phyloP scores from a whole-genome alignment of 371 early-diverging fungal species.

The Lichtheimia ornata region DNA sequence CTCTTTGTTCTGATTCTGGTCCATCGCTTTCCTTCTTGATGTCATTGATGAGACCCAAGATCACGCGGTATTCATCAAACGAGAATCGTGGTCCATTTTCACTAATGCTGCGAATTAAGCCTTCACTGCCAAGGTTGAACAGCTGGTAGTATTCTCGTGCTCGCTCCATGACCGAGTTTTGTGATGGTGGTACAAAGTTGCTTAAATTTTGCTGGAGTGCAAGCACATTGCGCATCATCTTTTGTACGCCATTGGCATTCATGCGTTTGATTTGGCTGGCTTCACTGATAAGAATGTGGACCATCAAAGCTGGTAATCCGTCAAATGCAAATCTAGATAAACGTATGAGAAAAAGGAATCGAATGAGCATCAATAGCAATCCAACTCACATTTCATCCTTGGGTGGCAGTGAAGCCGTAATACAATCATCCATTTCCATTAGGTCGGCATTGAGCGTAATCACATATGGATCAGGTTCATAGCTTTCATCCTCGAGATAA shows the following conservation, averaged over 20 bases:
- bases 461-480: conserved; percentile 88
- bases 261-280: conserved; percentile 72
- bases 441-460: conserved; percentile 79
- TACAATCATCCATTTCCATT: conserved; percentile 72
- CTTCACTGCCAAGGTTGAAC: conserved; percentile 59
- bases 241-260: conserved; percentile 73
- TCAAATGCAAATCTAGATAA: conserved; percentile 75
- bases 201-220: conserved; percentile 88
- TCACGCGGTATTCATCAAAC: conserved; percentile 52
- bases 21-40: conserved; percentile 22
- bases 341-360: too few species aligned
- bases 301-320: conserved; percentile 77
- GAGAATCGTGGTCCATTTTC: conserved; percentile 47
- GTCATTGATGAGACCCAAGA: conserved; percentile 46
- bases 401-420: conserved; percentile 64
- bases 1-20: conserved; percentile 10
- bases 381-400: conserved; percentile 59
- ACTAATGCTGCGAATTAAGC: conserved; percentile 39
- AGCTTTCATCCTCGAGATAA: conserved; percentile 68
- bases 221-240: conserved; percentile 81
- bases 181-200: conserved; percentile 69
- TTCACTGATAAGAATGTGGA: conserved; percentile 70
- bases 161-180: conserved; percentile 67
- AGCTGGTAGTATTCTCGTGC: conserved; percentile 78
- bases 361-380: background rate